Percentiles rank a stretch among this genome's conserved stretches.
These are phyloP conservation scores for Solanum verrucosum DNA, from an alignment of 257 asterid genomes.

Conservation along the genomic window DNA sequence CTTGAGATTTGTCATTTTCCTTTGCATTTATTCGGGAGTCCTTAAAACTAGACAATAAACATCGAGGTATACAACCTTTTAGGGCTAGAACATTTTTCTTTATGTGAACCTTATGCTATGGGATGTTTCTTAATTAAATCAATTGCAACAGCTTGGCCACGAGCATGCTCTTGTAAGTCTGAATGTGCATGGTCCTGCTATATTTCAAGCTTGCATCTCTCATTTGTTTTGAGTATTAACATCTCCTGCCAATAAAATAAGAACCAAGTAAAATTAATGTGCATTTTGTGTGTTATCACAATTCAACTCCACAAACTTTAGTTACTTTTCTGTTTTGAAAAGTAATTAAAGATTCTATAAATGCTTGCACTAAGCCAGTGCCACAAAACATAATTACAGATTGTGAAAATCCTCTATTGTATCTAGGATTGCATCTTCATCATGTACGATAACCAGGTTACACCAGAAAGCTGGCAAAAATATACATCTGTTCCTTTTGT, in stretches of 20 bases:
- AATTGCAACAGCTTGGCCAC: not conserved
- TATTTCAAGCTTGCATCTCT: not conserved
- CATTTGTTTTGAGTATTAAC: not conserved
- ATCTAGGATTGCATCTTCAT: too few relatives aligned
- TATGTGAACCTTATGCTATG: not conserved
- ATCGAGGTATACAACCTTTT: not conserved
- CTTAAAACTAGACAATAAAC: not conserved
- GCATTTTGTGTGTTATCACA: not conserved
- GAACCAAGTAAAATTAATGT: not conserved
- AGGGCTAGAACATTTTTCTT: not conserved
- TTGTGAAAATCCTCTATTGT: not conserved
- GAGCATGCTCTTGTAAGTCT: not conserved
- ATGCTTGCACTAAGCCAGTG: not conserved
- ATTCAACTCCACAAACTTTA: not conserved
- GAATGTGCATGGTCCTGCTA: not conserved
- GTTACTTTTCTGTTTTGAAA: not conserved
- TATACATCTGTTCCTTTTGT: not conserved
- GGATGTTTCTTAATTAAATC: not conserved
- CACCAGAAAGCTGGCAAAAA: not conserved
- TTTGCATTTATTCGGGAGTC: not conserved
- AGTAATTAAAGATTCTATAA: too few relatives aligned
- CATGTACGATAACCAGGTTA: not conserved
- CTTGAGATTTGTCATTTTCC: not conserved
- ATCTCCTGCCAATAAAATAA: not conserved
- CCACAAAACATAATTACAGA: not conserved